Evolutionary conservation across 768 basidiomycete species (phyloP), one percentile per base, ranked within the genome.

Genomic region (Gloeophyllum trabeum): DNA sequence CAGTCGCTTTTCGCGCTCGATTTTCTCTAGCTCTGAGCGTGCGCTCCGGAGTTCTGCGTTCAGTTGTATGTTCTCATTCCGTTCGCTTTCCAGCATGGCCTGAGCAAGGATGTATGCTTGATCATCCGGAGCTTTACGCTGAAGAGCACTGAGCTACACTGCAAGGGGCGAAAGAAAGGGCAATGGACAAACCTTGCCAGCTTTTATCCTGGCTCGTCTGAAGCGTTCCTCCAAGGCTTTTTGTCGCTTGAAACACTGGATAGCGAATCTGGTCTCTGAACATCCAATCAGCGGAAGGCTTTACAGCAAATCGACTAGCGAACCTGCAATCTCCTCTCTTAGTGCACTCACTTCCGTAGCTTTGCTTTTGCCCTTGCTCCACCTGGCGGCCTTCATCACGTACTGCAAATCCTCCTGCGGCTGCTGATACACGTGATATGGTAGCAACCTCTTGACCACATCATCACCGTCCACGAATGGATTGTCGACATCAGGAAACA

Each of bases 351-450:
- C 48, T 23, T 63, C 56, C 12, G 57, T 65, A 3, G 73, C 80
- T 50, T 73, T 84, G 44, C 65, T 69, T 54, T 86, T 86, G 10
- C 79, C 78, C 55, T 84, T 84, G 39, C 55, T 48, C n/a, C 41
- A 46, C 18, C 36, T 49, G 4, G 24, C 65, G 54, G 22, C 51
- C 24, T 24, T 25, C n/a, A 18, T 34, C 19, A 30, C 44, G n/a
- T n/a, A n/a, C 4, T 61, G 57, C 48, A 85, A 49, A 48, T 90
- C 87, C 35, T 81, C 78, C 43, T 60, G 61, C 0, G 85, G 85
- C 45, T 85, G 81, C 48, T 81, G 81, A 48, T 80, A 86, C 39
- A 89, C 60, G 52, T 90, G 87, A 51, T 85, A 89, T 0, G 87
- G 85, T 18, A 89, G 63, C 18, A 90, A 65, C 39, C 85, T 71